Evolutionary conservation across 129 eudicot species (phyloP), one percentile per base, ranked within the genome.

Genomic region (Escallonia herrerae): DNA sequence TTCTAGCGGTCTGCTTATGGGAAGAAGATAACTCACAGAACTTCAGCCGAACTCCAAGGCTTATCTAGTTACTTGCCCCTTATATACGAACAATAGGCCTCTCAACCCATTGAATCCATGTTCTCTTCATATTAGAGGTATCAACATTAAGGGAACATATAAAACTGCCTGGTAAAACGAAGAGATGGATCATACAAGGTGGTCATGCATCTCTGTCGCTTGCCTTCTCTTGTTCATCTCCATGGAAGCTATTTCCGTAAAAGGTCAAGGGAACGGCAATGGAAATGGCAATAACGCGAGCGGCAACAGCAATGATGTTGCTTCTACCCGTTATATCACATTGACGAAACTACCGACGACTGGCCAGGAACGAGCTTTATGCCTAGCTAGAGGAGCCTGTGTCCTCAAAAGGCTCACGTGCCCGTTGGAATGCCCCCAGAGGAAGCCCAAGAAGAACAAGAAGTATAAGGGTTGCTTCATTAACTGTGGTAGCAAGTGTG

Each of bases 361-460:
- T 2, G 84, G 81, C 8, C 53, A 77, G 11, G 79, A 85, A 73
- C 65, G 81, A 33, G 78, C 64, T 9, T 66, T 62, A 22, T 81
- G 87, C 62, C 63, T 80, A 3, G 54, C 44, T 43, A 49, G 5
- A 2, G 77, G 83, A 3, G 60, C 15, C 12, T 85, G 91, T 60
- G 37, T 66, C 59, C 37, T 65, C 55, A 63, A 70, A 65, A 78
- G 78, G 15, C 84, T 84, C 46, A 75, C 71, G 14, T 85, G 91
- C 55, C 91, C 87, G 0, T 43, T 74, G 12, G 80, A 85, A 61
- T 85, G 87, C 75, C 85, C 82, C 4, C 46, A 63, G 54, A 82
- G 85, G 77, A 85, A 79, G 87, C 93, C 93, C 10, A 68, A 65
- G 53, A 69, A 79, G 79, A 82, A 85, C 83, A 82, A 67, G 81